A percentile compares a stretch with the other conserved stretches of the same genome.
Evolutionary conservation across 805 yeast genomes (phyloP).

Genomic region (Hagleromyces aurorensis): DNA sequence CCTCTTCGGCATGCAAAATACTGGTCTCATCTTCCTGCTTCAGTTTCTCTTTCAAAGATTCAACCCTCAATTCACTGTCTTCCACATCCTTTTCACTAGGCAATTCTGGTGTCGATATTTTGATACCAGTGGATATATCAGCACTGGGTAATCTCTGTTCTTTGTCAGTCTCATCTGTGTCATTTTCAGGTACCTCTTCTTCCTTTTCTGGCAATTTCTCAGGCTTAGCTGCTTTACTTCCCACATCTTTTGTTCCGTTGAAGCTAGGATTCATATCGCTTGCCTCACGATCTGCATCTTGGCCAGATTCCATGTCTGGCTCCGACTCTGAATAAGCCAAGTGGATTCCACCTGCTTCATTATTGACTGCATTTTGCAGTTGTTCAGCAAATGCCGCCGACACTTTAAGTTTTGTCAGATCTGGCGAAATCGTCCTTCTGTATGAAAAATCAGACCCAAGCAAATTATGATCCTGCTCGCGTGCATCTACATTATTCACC

Average conservation of each 20-base stretch:
- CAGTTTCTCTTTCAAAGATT: constrained; percentile 6
- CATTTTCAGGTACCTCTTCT: constrained; percentile 3
- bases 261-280: no score
- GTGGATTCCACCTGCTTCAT: constrained; percentile 6
- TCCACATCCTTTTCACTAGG: constrained; percentile 15
- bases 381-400: constrained; percentile 33
- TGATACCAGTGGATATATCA: constrained; percentile 1
- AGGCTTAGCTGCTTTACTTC: no score
- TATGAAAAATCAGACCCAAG: constrained; percentile 16
- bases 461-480: background rate
- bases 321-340: constrained; percentile 3
- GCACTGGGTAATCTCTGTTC: constrained; percentile 2
- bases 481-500: no score
- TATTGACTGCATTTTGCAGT: constrained; percentile 19
- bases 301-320: constrained; percentile 1
- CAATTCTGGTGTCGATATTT: constrained; percentile 14
- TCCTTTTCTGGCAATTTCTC: no score
- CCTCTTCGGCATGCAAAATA: constrained; percentile 2
- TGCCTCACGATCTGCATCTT: no score
- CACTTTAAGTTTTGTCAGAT: constrained; percentile 27
- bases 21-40: constrained; percentile 3
- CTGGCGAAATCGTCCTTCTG: constrained; percentile 28
- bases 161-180: constrained; percentile 4
- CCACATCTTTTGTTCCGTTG: no score
- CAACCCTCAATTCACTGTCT: constrained; percentile 11